These are phyloP conservation scores for Pythium periplocum DNA, from an alignment of 352 stramenopile genomes.

Conservation along the genomic window DNA sequence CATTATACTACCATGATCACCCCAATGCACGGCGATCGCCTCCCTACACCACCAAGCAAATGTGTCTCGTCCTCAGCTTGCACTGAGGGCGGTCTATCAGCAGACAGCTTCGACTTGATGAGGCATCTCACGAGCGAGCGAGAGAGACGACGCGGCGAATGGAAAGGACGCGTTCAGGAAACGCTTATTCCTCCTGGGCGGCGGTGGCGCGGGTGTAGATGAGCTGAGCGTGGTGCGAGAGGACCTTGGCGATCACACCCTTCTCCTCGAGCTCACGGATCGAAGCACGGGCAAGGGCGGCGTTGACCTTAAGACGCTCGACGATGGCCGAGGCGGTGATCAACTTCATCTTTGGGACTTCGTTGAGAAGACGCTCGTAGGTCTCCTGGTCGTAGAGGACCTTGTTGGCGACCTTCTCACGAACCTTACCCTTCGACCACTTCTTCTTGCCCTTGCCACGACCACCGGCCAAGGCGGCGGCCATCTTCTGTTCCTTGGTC, in stretches of 20 bases:
- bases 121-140: too few relatives aligned
- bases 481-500: slow-evolving; percentile 99
- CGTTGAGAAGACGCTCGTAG: slow-evolving; percentile 96
- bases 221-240: slow-evolving; percentile 94
- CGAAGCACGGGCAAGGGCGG: slow-evolving; percentile 94
- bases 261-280: slow-evolving; percentile 93
- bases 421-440: slow-evolving; percentile 99
- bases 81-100: too few relatives aligned
- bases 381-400: slow-evolving; percentile 99
- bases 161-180: background rate
- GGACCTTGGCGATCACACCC: slow-evolving; percentile 94
- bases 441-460: slow-evolving; percentile 99
- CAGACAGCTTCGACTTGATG: too few relatives aligned
- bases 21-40: too few relatives aligned
- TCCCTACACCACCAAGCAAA: too few relatives aligned
- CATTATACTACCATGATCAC: too few relatives aligned
- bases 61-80: too few relatives aligned
- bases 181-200: slow-evolving; percentile 64
- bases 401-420: slow-evolving; percentile 99
- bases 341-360: slow-evolving; percentile 99
- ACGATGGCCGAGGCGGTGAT: slow-evolving; percentile 98
- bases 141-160: too few relatives aligned
- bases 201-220: slow-evolving; percentile 97
- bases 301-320: slow-evolving; percentile 99
- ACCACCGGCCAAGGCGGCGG: slow-evolving; percentile 97